phyloP scores from a whole-genome alignment of 805 yeast species.

The Komagataella mondaviorum region DNA sequence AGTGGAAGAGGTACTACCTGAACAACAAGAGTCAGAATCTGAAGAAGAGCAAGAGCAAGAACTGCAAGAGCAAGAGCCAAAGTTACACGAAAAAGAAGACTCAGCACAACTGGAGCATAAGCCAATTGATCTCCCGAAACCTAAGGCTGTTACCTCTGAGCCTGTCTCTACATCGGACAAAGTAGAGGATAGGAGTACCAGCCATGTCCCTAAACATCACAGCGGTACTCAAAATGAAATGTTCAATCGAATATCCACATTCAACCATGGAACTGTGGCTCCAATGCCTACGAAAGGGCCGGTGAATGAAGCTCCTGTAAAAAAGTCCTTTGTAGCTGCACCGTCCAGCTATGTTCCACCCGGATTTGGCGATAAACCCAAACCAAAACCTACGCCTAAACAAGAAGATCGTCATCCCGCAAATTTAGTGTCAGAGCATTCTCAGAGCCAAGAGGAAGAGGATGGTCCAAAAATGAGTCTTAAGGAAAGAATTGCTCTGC shows the following conservation, averaged over 20 bases:
- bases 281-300: conserved; percentile 12
- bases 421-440: conserved; percentile 9
- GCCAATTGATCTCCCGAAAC: background rate
- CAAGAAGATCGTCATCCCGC: conserved; percentile 7
- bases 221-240: background rate
- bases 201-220: background rate
- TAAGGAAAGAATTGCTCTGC: conserved; percentile 55
- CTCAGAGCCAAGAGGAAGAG: conserved; percentile 25
- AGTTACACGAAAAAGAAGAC: background rate
- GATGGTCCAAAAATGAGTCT: conserved; percentile 68
- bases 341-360: conserved; percentile 47
- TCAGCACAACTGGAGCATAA: background rate
- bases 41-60: background rate
- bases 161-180: background rate
- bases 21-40: background rate
- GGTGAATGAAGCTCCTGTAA: conserved; percentile 32
- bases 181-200: background rate
- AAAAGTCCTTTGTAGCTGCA: conserved; percentile 39
- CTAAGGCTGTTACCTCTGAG: background rate
- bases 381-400: conserved; percentile 2
- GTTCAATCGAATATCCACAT: conserved; percentile 32
- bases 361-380: conserved; percentile 9
- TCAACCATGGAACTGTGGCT: conserved; percentile 30
- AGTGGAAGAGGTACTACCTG: background rate
- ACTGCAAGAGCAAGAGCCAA: background rate